Percentiles rank a stretch among this genome's conserved stretches.
Evolutionary conservation across 2,329 filamentous ascomycete species (phyloP).

Genomic region (Cladobotryum protrusum): DNA sequence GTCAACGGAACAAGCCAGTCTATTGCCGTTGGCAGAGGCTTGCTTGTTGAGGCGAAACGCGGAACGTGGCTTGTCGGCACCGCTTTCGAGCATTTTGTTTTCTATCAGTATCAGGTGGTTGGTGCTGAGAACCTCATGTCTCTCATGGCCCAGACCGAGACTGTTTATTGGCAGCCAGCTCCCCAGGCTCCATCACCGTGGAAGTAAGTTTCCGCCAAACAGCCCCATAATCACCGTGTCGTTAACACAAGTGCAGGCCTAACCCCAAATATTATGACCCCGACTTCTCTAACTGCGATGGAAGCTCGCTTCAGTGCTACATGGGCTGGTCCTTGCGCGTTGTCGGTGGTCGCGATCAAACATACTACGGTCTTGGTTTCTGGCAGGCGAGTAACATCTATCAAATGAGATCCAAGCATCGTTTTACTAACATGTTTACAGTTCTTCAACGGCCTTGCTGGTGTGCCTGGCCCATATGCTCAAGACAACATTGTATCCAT

Average conservation of each 20-base stretch:
- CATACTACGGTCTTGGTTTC: conserved; percentile 9
- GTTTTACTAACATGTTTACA: conserved; percentile 1
- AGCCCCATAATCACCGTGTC: background rate
- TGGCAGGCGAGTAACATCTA: conserved; percentile 7
- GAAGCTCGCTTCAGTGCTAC: conserved; percentile 4
- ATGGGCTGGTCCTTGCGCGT: conserved; percentile 13
- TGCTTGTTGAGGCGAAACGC: conserved; percentile 38
- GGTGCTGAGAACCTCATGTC: conserved; percentile 38
- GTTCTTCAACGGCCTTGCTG: conserved; percentile 13
- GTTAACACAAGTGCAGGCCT: conserved; percentile 2
- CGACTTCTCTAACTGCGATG: conserved; percentile 17
- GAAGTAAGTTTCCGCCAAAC: conserved; percentile 14
- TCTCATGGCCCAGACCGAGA: conserved; percentile 40
- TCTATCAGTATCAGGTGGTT: conserved; percentile 49
- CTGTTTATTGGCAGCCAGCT: conserved; percentile 33
- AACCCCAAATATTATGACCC: conserved; percentile 14
- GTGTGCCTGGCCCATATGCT: conserved; percentile 11
- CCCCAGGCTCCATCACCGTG: conserved; percentile 34
- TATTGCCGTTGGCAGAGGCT: conserved; percentile 37
- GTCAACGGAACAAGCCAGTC: conserved; percentile 19
- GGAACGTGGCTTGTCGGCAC: conserved; percentile 48
- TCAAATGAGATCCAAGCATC: too few relatives aligned
- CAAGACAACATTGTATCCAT: conserved; percentile 14
- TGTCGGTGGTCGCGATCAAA: conserved; percentile 8
- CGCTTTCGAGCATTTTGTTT: conserved; percentile 42